Evolutionary conservation across 805 yeast genomes (phyloP), one percentile per base, ranked within the genome.

Genomic region (Lachancea mirantina): DNA sequence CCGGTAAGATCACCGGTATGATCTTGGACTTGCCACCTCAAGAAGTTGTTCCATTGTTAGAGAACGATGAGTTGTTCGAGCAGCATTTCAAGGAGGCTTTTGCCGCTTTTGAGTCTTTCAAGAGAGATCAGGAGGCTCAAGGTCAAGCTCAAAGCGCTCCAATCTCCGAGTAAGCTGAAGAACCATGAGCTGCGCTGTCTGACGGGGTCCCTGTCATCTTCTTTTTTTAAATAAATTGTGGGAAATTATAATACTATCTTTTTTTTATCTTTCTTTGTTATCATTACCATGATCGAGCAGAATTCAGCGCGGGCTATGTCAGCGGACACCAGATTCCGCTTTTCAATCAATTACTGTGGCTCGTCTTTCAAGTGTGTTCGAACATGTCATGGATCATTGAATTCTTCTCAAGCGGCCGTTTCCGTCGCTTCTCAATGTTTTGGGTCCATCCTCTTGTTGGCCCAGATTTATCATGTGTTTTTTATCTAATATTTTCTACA

Each of bases 1-100:
- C 96, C 49, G 95, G 96, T 69, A 89, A 88, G 72, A 84, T 92
- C 62, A 92, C 98, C 47, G 96, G 97, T 71, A 92, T 92, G 97
- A 77, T 92, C 71, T 76, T 92, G 59, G 96, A 88, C 61, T 78
- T 89, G 77, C 94, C 87, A 59, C 84, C 83, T 66, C 76, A 76
- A 55, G 96, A 89, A 68, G 83, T 92, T 52, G 67, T 88, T 56
- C 81, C 82, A 42, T 72, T 89, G 62, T 76, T 85, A 62, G 94
- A 84, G 58, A 92, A 88, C 61, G 95, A 85, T 46, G 87, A 77
- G 52, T 74, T 81, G 50, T 84, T 92, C 71, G 78, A 79, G 69
- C 76, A 78, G 62, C 95, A 87, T 64, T 85, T 89, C 59, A 81
- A 80, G 53, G 97, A 89, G 65, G 98, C 98, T 49, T 75, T 80